These are phyloP conservation scores for Drechslera avenae DNA, from an alignment of 2,329 filamentous ascomycete genomes.

Conservation along the genomic window DNA sequence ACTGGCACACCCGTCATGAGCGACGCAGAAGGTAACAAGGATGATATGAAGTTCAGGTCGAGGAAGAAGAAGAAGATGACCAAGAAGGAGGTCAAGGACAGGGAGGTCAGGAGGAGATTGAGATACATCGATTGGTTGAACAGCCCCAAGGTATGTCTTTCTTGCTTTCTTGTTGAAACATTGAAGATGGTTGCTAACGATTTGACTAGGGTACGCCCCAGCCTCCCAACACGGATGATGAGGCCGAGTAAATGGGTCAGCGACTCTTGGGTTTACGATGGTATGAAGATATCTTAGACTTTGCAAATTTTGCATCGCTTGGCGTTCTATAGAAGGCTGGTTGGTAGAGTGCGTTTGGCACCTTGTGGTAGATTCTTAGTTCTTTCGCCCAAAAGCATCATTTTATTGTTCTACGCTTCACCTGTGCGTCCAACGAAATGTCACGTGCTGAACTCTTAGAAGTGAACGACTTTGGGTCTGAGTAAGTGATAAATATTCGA, in stretches of 20 bases:
- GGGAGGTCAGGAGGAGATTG: constrained; percentile 82
- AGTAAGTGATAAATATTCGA: too few relatives aligned
- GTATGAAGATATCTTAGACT: constrained; percentile 19
- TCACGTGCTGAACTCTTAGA: not conserved
- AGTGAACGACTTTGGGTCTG: too few relatives aligned
- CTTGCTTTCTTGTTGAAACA: not conserved
- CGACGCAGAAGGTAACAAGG: constrained; percentile 77
- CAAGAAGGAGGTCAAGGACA: constrained; percentile 92
- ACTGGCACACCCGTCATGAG: constrained; percentile 72
- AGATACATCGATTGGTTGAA: constrained; percentile 82
- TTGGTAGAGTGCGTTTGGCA: constrained; percentile 11
- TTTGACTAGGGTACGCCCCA: constrained; percentile 45
- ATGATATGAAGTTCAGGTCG: constrained; percentile 84
- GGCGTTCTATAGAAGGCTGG: constrained; percentile 27
- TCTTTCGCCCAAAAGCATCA: constrained; percentile 18
- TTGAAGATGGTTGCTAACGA: constrained; percentile 24
- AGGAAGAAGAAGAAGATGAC: constrained; percentile 99
- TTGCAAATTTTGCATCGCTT: constrained; percentile 25
- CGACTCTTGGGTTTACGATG: constrained; percentile 11
- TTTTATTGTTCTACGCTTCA: not conserved
- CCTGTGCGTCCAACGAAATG: too few relatives aligned
- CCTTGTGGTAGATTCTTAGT: constrained; percentile 15
- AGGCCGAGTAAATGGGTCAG: constrained; percentile 39
- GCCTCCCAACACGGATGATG: constrained; percentile 49
- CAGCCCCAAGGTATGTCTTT: constrained; percentile 60